Conservation (phyloP, 2,329 filamentous ascomycete genomes). For the Uncinocarpus reesii region DNA sequence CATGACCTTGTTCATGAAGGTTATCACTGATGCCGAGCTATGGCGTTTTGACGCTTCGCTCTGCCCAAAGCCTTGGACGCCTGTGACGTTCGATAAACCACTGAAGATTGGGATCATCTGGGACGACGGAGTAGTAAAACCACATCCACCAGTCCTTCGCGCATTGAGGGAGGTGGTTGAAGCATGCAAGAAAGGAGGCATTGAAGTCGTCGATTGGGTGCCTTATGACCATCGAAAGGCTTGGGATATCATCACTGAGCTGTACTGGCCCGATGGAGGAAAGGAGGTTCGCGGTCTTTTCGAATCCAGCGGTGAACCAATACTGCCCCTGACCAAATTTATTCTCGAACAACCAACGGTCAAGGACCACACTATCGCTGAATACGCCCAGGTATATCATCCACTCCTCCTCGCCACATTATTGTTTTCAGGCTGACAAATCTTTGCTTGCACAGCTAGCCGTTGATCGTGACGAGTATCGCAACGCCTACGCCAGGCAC, state of each 20-base stretch:
- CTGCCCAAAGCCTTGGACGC: conserved; percentile 30
- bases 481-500: conserved; percentile 36
- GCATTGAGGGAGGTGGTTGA: conserved; percentile 41
- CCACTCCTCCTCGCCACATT: too few species aligned
- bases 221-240: conserved; percentile 42
- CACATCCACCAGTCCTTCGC: conserved; percentile 50
- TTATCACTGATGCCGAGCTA: conserved; percentile 27
- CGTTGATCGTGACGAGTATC: conserved; percentile 24
- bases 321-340: conserved; percentile 48
- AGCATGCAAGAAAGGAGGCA: conserved; percentile 15
- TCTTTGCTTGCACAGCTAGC: conserved; percentile 4
- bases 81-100: conserved; percentile 17
- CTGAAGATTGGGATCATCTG: conserved; percentile 38
- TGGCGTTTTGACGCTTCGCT: conserved; percentile 32
- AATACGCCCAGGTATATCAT: conserved; percentile 29
- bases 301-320: conserved; percentile 47
- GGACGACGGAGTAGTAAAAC: conserved; percentile 42
- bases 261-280: conserved; percentile 54
- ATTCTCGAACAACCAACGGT: conserved; percentile 48
- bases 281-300: conserved; percentile 44
- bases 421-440: not conserved
- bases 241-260: conserved; percentile 35
- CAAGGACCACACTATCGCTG: conserved; percentile 33
- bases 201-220: conserved; percentile 25
- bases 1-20: conserved; percentile 25